These are phyloP conservation scores for Cenchrus fungigraminus DNA, from an alignment of 176 grass and related monocot species.

Conservation along the genomic window DNA sequence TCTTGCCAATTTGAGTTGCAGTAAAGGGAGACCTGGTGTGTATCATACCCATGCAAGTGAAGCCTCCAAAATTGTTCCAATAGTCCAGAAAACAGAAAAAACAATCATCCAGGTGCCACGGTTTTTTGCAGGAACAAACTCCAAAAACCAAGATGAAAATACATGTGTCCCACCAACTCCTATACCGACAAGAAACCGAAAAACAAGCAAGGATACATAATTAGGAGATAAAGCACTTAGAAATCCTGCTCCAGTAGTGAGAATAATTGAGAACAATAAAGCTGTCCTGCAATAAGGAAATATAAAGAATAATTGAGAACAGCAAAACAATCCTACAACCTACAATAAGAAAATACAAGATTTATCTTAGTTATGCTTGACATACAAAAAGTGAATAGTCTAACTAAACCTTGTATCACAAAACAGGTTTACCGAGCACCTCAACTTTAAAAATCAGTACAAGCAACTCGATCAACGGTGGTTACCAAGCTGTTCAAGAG, in stretches of 20 bases:
- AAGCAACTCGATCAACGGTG: background rate
- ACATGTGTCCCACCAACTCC: slow-evolving; percentile 67
- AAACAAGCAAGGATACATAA: slow-evolving; percentile 52
- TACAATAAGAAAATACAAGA: slow-evolving; percentile 31
- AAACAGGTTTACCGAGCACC: background rate
- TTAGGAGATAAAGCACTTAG: slow-evolving; percentile 65
- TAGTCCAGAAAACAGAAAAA: slow-evolving; percentile 65
- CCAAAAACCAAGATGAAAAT: slow-evolving; percentile 79
- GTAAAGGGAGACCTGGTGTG: background rate
- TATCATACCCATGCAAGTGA: slow-evolving; percentile 77
- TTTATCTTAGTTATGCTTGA: background rate
- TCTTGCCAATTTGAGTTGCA: too few species aligned
- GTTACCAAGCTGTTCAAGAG: too few species aligned
- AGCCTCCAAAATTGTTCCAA: slow-evolving; percentile 69
- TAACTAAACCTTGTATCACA: background rate
- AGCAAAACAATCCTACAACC: slow-evolving; percentile 62
- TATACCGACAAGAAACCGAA: slow-evolving; percentile 68
- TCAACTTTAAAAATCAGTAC: background rate
- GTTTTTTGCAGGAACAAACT: slow-evolving; percentile 70
- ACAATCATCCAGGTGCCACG: slow-evolving; percentile 65
- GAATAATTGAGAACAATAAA: slow-evolving; percentile 59
- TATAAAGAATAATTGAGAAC: slow-evolving; percentile 50
- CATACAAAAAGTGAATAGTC: background rate
- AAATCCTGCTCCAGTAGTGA: slow-evolving; percentile 65
- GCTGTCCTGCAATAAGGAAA: slow-evolving; percentile 54